Evolutionary conservation across 2,329 filamentous ascomycete genomes (phyloP).

Genomic region (Westerdykella aurantiaca): DNA sequence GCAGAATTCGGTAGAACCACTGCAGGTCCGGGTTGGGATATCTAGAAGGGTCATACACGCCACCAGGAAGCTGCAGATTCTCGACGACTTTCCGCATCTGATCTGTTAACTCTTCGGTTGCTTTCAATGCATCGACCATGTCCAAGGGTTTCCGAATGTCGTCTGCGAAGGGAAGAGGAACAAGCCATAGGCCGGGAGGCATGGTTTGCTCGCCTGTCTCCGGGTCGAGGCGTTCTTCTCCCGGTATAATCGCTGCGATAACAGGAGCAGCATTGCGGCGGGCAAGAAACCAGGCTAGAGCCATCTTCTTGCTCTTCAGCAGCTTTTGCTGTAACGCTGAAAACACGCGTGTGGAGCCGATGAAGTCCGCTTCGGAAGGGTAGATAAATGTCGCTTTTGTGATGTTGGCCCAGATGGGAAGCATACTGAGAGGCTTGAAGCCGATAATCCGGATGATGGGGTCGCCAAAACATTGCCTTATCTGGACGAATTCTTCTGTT

Average conservation of each 20-base stretch:
- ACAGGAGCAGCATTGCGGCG: slow-evolving; percentile 73
- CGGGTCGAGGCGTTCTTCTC: slow-evolving; percentile 55
- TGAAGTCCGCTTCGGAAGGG: slow-evolving; percentile 80
- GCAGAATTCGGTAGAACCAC: slow-evolving; percentile 95
- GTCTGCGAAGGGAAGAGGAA: slow-evolving; percentile 82
- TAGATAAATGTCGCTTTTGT: slow-evolving; percentile 90
- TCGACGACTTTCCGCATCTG: slow-evolving; percentile 77
- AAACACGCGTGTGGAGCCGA: slow-evolving; percentile 90
- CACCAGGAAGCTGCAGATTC: slow-evolving; percentile 83
- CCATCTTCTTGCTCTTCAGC: slow-evolving; percentile 71
- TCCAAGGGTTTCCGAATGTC: slow-evolving; percentile 73
- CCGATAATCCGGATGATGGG: slow-evolving; percentile 84
- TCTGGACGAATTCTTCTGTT: slow-evolving; percentile 70
- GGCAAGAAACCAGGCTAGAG: slow-evolving; percentile 82
- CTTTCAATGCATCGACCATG: slow-evolving; percentile 39
- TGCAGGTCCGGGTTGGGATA: slow-evolving; percentile 92
- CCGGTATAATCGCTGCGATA: slow-evolving; percentile 76
- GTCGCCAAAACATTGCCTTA: slow-evolving; percentile 70
- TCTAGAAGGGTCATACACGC: slow-evolving; percentile 72
- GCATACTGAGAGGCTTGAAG: slow-evolving; percentile 73
- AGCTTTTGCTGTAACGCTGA: slow-evolving; percentile 86
- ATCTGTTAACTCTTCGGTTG: slow-evolving; percentile 66
- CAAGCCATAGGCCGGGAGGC: slow-evolving; percentile 82
- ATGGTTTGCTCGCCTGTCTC: slow-evolving; percentile 61
- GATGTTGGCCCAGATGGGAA: slow-evolving; percentile 78